These are phyloP conservation scores for Evernia prunastri DNA, from an alignment of 495 filamentous ascomycete genomes.

Conservation along the genomic window DNA sequence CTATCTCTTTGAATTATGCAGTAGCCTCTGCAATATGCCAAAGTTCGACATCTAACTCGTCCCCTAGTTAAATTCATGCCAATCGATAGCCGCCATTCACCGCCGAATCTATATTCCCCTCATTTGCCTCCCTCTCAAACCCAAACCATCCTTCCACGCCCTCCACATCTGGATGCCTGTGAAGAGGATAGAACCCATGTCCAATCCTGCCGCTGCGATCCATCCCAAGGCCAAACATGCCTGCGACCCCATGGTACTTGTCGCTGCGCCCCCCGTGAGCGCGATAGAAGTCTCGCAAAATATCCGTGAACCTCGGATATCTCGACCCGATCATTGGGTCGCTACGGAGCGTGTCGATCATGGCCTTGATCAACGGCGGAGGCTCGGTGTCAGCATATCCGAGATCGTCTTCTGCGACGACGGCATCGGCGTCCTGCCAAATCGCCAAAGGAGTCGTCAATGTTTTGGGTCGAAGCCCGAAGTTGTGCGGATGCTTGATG, in stretches of 20 bases:
- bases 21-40: too few relatives aligned
- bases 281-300: not conserved
- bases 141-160: not conserved
- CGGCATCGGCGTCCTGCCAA: not conserved
- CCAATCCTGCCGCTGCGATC: too few relatives aligned
- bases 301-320: not conserved
- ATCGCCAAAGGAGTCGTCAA: too few relatives aligned
- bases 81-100: not conserved
- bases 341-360: not conserved
- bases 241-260: not conserved
- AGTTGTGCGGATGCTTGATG: not conserved
- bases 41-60: too few relatives aligned
- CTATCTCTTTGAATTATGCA: too few relatives aligned
- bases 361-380: not conserved
- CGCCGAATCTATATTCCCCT: not conserved
- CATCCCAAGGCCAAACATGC: not conserved
- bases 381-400: not conserved
- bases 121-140: not conserved
- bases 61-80: too few relatives aligned
- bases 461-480: not conserved
- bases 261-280: not conserved
- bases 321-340: not conserved
- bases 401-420: not conserved
- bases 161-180: not conserved
- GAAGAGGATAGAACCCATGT: not conserved